Evolutionary conservation across 352 stramenopile genomes (phyloP), one percentile per base, ranked within the genome.

Genomic region (Globisporangium heterothallicum): DNA sequence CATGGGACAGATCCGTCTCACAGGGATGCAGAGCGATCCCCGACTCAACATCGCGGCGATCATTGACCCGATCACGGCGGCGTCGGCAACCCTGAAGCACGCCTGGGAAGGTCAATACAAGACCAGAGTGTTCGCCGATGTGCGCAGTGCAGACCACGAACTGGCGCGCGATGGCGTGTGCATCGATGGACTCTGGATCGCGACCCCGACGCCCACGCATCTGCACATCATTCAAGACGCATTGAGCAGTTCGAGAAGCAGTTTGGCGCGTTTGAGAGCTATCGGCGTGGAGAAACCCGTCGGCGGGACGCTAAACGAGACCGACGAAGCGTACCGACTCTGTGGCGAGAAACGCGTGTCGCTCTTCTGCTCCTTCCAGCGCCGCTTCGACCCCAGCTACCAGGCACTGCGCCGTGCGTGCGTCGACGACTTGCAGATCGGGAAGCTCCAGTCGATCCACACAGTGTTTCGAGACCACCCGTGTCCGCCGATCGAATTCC

Each of bases 391-490:
- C 53, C 70, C 73, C n/a, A 94, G 81, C 34, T 97, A 97, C 61
- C 51, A 80, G 35, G 70, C 70, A 8, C 52, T 86, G 41, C 64
- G 74, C 0, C 36, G 49, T 8, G 63, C 70, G 21, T 80, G 68
- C 38, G 70, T 81, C 30, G 72, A 83, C 27, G 59, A 73, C 25
- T 42, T 68, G 35, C 49, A 46, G 16, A 70, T 95, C 14, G 88
- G 87, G 18, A 72, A 74, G 48, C 53, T 89, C 7, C 78, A 88
- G 59, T 87, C 74, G 8, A 85, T 93, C 49, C 83, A 89, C 48
- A 92, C 89, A 4, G 81, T 96, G 30, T 96, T 97, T 64, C 80
- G 76, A 16, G 91, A 97, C 64, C 88, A 96, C 59, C 88, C 91
- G 36, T 88, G 75, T 50, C 91, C 91, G 8, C 68, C 86, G 0